Base-by-base conservation (phyloP, 176 grass and related monocot species). In the Avena eriantha region DNA sequence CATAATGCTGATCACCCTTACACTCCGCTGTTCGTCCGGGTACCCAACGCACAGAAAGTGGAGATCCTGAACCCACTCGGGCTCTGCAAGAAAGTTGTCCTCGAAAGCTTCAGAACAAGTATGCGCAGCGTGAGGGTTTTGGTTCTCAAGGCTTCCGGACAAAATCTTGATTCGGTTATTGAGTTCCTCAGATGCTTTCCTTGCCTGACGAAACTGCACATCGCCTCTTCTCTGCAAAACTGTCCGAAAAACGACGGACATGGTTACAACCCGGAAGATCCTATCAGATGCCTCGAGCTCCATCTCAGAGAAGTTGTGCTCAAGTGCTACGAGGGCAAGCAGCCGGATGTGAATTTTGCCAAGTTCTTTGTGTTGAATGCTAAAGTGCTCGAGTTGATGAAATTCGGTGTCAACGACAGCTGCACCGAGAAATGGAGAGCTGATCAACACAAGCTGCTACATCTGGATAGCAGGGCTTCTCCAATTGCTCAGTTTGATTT, bases 351-450 rank as follows among this genome's bases (percentile, higher is more conserved):
- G 10, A 3, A 45, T 36, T 73, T 83, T 21, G 81, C 81, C n/a
- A 73, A 83, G 22, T 83, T 58, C 81, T 73, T 83, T 83, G 35
- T 73, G 55, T 6, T 43, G 67, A 83, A 73, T 72, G 81, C 69
- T 13, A 58, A 76, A 49, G 82, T 76, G 56, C 71, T 84, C 17
- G 74, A 35, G 26, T 21, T 53, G 21, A 77, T 77, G 29, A 56
- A 13, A 33, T 55, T 55, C 10, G 48, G 49, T 35, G 74, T 55
- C 35, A 15, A 16, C 8, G 13, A 24, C 35, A 61, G n/a, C 8
- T 26, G 21, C 55, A 45, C 12, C 3, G 35, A 60, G 7, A 43
- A 45, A 60, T 79, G 77, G 55, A 60, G 3, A 79, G 35, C 77
- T 61, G 23, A 79, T 61, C 55, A 79, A 39, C 11, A 7, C 77